Percentiles rank a stretch among this genome's conserved stretches.
These are phyloP conservation scores for Periconia sp. DNA, from an alignment of 2,329 filamentous ascomycete genomes.

Conservation along the genomic window DNA sequence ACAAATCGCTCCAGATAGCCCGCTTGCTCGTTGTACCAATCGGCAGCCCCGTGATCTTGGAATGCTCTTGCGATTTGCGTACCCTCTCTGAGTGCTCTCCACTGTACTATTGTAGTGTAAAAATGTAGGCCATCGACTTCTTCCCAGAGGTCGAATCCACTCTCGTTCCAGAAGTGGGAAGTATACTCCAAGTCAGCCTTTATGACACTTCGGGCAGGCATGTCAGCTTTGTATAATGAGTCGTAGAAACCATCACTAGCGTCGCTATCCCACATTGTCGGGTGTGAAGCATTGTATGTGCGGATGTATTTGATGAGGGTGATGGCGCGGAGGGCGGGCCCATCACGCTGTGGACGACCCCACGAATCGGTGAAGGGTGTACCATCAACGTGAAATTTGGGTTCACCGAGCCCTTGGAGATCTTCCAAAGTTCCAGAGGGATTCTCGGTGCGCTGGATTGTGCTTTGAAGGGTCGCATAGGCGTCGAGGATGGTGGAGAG, in stretches of 20 bases:
- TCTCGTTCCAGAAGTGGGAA: conserved; percentile 49
- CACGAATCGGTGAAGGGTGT: conserved; percentile 46
- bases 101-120: conserved; percentile 49
- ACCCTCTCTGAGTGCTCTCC: conserved; percentile 44
- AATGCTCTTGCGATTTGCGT: conserved; percentile 41
- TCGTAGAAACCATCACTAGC: conserved; percentile 36
- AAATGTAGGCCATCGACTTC: conserved; percentile 52
- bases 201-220: conserved; percentile 48
- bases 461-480: conserved; percentile 41
- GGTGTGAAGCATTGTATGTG: conserved; percentile 49
- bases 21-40: conserved; percentile 48
- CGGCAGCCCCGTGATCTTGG: conserved; percentile 43
- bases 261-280: conserved; percentile 40
- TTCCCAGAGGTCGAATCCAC: conserved; percentile 54
- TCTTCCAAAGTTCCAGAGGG: conserved; percentile 44
- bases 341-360: conserved; percentile 53
- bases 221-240: conserved; percentile 43
- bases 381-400: conserved; percentile 50
- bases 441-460: conserved; percentile 47
- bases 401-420: conserved; percentile 50
- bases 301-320: conserved; percentile 51
- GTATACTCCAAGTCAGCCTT: conserved; percentile 55
- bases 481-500: conserved; percentile 39
- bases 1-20: conserved; percentile 39
- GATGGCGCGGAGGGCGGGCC: conserved; percentile 50